Base-by-base conservation (phyloP, 352 stramenopile genomes). In the Phytophthora litchii region DNA sequence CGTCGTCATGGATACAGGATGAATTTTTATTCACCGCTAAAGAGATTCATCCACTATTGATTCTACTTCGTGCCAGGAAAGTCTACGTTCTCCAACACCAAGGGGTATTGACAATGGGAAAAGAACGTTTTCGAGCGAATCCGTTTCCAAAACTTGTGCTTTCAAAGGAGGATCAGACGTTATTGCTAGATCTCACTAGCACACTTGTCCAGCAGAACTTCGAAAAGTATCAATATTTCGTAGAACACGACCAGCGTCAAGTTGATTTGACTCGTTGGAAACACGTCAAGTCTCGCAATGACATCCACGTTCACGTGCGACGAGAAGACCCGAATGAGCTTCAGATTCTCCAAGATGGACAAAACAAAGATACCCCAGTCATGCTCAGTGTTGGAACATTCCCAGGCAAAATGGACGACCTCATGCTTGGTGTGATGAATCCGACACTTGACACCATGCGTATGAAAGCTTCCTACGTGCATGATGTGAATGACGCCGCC, bases 231-330 rank as follows among this genome's bases (percentile, higher is more conserved):
- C 17, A 56, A 40, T 31, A 19, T n/a, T 56, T 63, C 31, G 54
- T 63, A 2, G 19, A 44, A 5, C 36, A 51, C 10, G 45, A 56
- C 27, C 41, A 63, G 1, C 41, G 61, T 14, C 20, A 35, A 2
- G 34, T 70, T 4, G 61, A 65, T 21, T 3, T 38, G 0, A 21
- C 1, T 8, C 46, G 31, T 16, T 70, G 61, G 54, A 70, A 61
- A 16, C 47, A 50, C 16, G 54, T 64, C 42, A 49, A 46, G 13
- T 45, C 48, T n/a, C 38, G 50, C 27, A 48, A 54, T 16, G 34
- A 65, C 11, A 32, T 64, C 17, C 16, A 56, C 25, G 50, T 48
- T 11, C 51, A 67, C 44, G 38, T 62, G 29, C 45, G 52, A 51
- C 60, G 60, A 20, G 37, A 59, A 32, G 20, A 32, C 47, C 47